phyloP scores from a whole-genome alignment of 169 alveolate genomes.

The Pseudocohnilembus persalinus region DNA sequence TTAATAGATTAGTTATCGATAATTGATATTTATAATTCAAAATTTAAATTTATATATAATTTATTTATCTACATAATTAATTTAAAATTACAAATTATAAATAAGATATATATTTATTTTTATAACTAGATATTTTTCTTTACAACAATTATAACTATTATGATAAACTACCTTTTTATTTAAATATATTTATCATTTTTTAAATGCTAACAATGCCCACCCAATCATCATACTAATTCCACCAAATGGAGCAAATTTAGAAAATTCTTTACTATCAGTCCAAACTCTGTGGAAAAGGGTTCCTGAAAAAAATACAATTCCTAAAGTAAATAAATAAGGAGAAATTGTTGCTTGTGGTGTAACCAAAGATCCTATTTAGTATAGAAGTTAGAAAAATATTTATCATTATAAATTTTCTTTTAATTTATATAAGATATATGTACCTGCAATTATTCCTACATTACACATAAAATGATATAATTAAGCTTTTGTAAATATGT shows the following conservation, averaged over 20 bases:
- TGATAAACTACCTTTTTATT: too few relatives aligned
- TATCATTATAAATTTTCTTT: too few relatives aligned
- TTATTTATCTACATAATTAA: too few relatives aligned
- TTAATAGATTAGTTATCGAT: neutral
- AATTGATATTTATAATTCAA: neutral
- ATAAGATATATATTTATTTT: too few relatives aligned
- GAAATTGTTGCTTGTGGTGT: neutral
- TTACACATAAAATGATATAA: slow-evolving; percentile 30
- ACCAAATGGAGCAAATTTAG: slow-evolving; percentile 30
- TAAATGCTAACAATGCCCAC: slow-evolving; percentile 35
- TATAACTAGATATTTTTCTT: too few relatives aligned
- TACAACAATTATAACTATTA: too few relatives aligned
- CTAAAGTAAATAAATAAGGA: slow-evolving; percentile 20
- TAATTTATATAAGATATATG: too few relatives aligned
- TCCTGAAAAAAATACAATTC: slow-evolving; percentile 17
- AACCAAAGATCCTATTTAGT: slow-evolving; percentile 5
- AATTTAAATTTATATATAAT: too few relatives aligned
- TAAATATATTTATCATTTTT: slow-evolving; percentile 38
- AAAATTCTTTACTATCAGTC: slow-evolving; percentile 20
- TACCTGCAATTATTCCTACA: slow-evolving; percentile 36
- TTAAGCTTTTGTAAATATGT: slow-evolving; percentile 20
- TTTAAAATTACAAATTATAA: too few relatives aligned
- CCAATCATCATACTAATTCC: slow-evolving; percentile 46
- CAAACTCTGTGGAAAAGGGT: slow-evolving; percentile 30
- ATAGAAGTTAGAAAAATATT: too few relatives aligned